These are phyloP conservation scores for Eucalyptus pauciflora DNA, from an alignment of 345 rosid genomes.

Conservation along the genomic window DNA sequence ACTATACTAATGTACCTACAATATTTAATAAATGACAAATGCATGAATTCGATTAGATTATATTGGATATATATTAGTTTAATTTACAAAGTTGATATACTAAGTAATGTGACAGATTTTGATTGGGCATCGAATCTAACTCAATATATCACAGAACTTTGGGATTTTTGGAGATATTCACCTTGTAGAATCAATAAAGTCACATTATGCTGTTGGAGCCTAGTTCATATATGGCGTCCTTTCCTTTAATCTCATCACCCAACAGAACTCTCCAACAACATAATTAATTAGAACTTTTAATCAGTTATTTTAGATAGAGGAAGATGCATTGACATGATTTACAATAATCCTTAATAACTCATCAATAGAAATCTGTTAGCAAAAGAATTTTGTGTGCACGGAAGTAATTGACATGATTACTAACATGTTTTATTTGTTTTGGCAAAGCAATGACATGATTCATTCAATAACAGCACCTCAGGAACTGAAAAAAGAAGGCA, in stretches of 20 bases:
- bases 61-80: neutral
- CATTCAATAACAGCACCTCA: neutral
- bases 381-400: neutral
- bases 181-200: neutral
- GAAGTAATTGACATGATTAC: neutral
- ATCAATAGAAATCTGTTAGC: neutral
- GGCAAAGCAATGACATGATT: neutral
- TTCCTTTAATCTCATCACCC: neutral
- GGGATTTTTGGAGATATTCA: neutral
- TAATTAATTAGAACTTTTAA: neutral
- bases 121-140: neutral
- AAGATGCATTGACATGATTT: neutral
- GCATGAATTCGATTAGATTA: neutral
- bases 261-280: neutral
- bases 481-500: neutral
- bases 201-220: neutral
- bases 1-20: no score
- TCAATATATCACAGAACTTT: neutral
- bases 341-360: neutral
- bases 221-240: neutral
- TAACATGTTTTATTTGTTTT: neutral
- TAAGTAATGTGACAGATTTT: neutral
- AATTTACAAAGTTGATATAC: neutral
- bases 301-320: neutral
- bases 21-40: neutral